Percentiles rank a stretch among this genome's conserved stretches.
phyloP scores from a whole-genome alignment of 169 alveolate species.

The Eimeria zaria region DNA sequence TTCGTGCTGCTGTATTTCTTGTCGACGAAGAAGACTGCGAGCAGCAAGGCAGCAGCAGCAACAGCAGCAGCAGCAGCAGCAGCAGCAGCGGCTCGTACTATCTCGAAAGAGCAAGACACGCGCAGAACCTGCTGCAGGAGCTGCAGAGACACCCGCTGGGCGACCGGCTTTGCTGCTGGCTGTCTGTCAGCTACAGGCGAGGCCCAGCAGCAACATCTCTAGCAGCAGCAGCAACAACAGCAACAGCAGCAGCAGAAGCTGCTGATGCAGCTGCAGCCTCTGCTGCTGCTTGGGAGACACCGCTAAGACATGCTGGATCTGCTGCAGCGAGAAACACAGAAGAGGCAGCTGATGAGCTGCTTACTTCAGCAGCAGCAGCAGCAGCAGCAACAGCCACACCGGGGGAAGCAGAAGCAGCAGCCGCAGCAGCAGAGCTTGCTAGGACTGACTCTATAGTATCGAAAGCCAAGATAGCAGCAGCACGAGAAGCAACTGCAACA shows the following conservation, averaged over 20 bases:
- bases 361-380: conserved; percentile 12
- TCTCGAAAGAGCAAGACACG: conserved; percentile 3
- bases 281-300: background rate
- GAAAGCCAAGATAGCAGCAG: background rate
- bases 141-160: conserved; percentile 45
- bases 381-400: background rate
- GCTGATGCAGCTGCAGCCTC: background rate
- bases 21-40: conserved; percentile 53
- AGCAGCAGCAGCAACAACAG: conserved; percentile 19
- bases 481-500: background rate
- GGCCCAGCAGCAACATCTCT: conserved; percentile 10
- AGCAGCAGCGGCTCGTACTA: background rate
- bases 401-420: background rate
- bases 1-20: conserved; percentile 13
- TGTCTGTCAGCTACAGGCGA: conserved; percentile 26
- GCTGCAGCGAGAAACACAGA: background rate
- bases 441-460: background rate
- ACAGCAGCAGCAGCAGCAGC: conserved; percentile 3
- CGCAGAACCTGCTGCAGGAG: conserved; percentile 19
- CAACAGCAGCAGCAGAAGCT: background rate
- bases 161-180: background rate
- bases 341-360: conserved; percentile 1
- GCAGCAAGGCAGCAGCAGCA: conserved; percentile 1
- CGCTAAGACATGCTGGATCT: background rate
- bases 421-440: too few relatives aligned